Conservation (phyloP, 164 flowering plant genomes). For the Warburgia ugandensis region DNA sequence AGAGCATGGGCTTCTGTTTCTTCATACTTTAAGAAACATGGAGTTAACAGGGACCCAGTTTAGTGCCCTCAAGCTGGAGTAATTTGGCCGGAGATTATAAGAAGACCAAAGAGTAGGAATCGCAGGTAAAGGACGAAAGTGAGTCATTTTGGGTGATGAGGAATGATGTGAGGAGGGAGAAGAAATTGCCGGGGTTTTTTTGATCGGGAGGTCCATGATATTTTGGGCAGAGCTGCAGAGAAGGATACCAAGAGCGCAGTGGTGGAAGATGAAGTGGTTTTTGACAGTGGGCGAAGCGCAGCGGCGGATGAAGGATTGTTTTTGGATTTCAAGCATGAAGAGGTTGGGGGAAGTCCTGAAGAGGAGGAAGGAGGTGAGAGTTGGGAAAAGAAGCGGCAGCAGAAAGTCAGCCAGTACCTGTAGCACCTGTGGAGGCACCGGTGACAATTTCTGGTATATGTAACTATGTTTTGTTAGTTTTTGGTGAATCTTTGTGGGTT, state of each 20-base stretch:
- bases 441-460: conserved; percentile 38
- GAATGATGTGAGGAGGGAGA: conserved; percentile 74
- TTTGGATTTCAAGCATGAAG: conserved; percentile 53
- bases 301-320: conserved; percentile 64
- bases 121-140: conserved; percentile 25
- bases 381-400: conserved; percentile 22
- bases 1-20: conserved; percentile 95
- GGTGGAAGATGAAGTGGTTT: conserved; percentile 24
- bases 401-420: conserved; percentile 3
- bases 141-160: conserved; percentile 91
- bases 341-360: conserved; percentile 23
- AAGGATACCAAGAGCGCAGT: background rate
- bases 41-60: conserved; percentile 81
- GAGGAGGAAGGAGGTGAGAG: conserved; percentile 20
- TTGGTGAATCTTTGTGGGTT: background rate
- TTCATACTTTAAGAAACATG: conserved; percentile 66
- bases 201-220: conserved; percentile 78
- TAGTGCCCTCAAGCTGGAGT: conserved; percentile 98
- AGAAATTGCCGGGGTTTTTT: conserved; percentile 78
- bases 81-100: conserved; percentile 80
- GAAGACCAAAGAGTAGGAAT: conserved; percentile 85
- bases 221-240: conserved; percentile 33
- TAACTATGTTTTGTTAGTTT: background rate
- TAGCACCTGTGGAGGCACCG: conserved; percentile 24
- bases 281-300: conserved; percentile 57